Base-by-base conservation (phyloP, 1,139 yeast genomes). In the Sugiyamaella sp. region DNA sequence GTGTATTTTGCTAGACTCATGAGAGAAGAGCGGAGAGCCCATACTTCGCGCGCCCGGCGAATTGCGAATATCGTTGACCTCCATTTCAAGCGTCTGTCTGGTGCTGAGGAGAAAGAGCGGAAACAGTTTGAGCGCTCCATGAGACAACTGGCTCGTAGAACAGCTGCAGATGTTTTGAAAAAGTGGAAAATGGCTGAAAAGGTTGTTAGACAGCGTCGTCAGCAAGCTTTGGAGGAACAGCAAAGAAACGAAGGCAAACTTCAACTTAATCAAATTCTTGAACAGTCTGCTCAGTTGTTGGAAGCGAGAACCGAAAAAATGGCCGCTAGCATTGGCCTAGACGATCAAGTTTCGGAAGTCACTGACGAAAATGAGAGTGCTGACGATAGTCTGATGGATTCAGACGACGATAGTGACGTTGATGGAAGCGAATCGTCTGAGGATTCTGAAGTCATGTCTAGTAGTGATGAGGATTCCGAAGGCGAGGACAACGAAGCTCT, bases 121-220 rank as follows among this genome's bases (percentile, higher is more conserved):
- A 91, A 88, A 62, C 86, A 78, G 60, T 81, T 81, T 56, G 75
- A 73, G 46, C 67, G 71, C 48, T 62, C 67, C 9, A 75, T 87
- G 57, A 76, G 79, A 54, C 82, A 80, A 54, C 71, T 91, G 33
- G 96, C 97, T 27, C 81, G 90, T 62, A 78, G 84, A 53, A 89
- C 95, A 0, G 85, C 88, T 1, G 85, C 83, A 60, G 91, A 93
- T 35, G 96, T 93, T 8, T 85, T 86, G 72, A 89, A 85, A 67
- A 84, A 95, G 66, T 95, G 99, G 99, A 74, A 78, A 24, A 79
- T 91, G 53, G 99, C 98, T 1, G 88, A 85, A 59, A 90, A 89
- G 66, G 97, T 95, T 42, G 78, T 76, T 1, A 74, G 79, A 49
- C 76, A 74, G 60, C 67, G 75, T 25, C 66, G 68, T 22, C 71